Evolutionary conservation across 257 asterid genomes (phyloP).

Genomic region (Gentiana dahurica): DNA sequence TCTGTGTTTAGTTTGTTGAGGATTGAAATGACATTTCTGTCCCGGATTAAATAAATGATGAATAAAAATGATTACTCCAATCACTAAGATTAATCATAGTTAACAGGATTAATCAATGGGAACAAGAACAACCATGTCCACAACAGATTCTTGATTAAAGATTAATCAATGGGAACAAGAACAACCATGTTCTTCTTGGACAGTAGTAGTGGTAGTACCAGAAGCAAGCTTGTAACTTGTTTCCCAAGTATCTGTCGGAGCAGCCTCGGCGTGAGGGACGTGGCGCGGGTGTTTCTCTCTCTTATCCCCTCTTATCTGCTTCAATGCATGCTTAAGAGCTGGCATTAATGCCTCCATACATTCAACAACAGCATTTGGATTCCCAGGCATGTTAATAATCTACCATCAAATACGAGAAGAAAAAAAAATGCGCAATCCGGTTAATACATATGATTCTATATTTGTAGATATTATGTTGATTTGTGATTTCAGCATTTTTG

Average conservation of each 20-base stretch:
- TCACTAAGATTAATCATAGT: too few relatives aligned
- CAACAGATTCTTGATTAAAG: slow-evolving; percentile 4
- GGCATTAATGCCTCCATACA: slow-evolving; percentile 91
- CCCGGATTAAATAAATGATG: too few relatives aligned
- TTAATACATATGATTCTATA: neutral
- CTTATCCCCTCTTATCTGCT: slow-evolving; percentile 53
- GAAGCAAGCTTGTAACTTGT: slow-evolving; percentile 25
- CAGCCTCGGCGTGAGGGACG: slow-evolving; percentile 31
- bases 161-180: slow-evolving; percentile 26
- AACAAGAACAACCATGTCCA: too few relatives aligned
- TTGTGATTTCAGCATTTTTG: neutral
- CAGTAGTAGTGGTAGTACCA: neutral
- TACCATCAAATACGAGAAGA: slow-evolving; percentile 12
- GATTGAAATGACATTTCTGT: too few relatives aligned
- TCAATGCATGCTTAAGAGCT: slow-evolving; percentile 87
- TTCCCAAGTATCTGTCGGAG: slow-evolving; percentile 35
- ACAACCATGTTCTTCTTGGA: slow-evolving; percentile 14
- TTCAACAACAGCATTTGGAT: slow-evolving; percentile 93
- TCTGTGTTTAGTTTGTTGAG: too few relatives aligned
- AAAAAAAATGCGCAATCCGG: neutral
- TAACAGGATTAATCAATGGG: too few relatives aligned
- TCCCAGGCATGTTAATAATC: slow-evolving; percentile 99
- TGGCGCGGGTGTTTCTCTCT: slow-evolving; percentile 42
- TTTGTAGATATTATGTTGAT: too few relatives aligned
- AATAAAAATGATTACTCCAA: too few relatives aligned